Evolutionary conservation across 352 stramenopile genomes (phyloP), one percentile per base, ranked within the genome.

Genomic region (Aphanomyces stellatus): DNA sequence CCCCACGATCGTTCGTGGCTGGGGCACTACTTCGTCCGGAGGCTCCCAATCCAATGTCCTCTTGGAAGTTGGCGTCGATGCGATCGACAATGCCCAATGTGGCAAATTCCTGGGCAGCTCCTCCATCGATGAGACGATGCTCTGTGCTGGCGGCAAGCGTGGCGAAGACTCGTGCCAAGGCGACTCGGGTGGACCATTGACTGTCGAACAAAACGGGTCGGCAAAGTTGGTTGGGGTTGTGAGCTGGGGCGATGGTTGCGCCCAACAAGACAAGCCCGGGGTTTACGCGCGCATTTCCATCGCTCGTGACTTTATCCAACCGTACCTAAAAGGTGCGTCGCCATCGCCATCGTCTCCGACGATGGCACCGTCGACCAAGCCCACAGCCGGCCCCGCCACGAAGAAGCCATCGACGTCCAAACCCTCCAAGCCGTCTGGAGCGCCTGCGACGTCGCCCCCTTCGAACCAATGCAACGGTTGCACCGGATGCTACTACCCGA

Each of bases 231-330:
- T 88, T 22, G 80, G 77, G 1, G 72, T 88, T 24, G 78, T 82
- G 15, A 87, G 78, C 61, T 88, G 80, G 78, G 79, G 79, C n/a
- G 65, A 75, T 19, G 80, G 78, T 5, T 90, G 82, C 46, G 80
- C 73, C 30, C 55, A 49, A 1, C 53, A 51, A 0, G 71, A 73
- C 0, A 74, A 73, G 19, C 79, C 79, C 0, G 78, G 78, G 3
- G 72, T 90, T 28, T 88, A 88, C 69, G 72, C 76, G 0, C 73
- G 80, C 13, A 71, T 90, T 15, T 70, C 63, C 53, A 22, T 10
- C 7, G 11, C 31, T 34, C 59, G 59, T 22, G 10, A 10, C 33
- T 62, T 25, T 10, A 62, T 62, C 40, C 60, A n/a, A n/a, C n/a
- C n/a, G n/a, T n/a, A n/a, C n/a, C n/a, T n/a, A n/a, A n/a, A n/a